Percentiles rank a stretch among this genome's conserved stretches.
Evolutionary conservation across 176 grass and related monocot species (phyloP).

Genomic region (Carex kokanica): DNA sequence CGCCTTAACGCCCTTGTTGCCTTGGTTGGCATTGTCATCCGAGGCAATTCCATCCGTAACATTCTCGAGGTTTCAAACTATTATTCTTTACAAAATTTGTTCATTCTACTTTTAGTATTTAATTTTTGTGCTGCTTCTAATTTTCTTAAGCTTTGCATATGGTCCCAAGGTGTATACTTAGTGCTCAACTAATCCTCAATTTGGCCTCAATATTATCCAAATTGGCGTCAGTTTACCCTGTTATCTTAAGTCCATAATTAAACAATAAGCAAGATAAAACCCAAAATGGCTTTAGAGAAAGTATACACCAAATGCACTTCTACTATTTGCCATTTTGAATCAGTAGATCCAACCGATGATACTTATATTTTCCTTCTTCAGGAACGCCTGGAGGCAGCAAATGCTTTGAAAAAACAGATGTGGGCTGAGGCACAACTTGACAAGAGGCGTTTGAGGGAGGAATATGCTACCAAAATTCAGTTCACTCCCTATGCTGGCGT

Average conservation of each 20-base stretch:
- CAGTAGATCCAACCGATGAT: background rate
- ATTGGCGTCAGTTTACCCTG: background rate
- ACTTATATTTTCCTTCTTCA: slow-evolving; percentile 27
- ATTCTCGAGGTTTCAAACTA: slow-evolving; percentile 40
- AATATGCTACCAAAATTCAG: slow-evolving; percentile 53
- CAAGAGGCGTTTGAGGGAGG: slow-evolving; percentile 81
- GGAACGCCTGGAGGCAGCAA: slow-evolving; percentile 94
- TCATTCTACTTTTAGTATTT: background rate
- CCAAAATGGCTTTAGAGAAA: background rate
- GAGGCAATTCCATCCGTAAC: slow-evolving; percentile 72
- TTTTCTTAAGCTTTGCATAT: background rate
- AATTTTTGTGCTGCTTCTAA: background rate
- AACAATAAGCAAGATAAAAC: background rate
- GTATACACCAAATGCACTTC: background rate
- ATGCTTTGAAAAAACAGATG: slow-evolving; percentile 95
- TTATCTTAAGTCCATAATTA: background rate
- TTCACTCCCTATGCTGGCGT: slow-evolving; percentile 40
- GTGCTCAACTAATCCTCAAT: background rate
- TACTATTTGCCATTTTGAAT: background rate
- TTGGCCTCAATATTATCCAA: background rate
- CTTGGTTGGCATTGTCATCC: slow-evolving; percentile 64
- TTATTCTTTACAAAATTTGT: background rate
- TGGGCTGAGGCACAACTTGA: slow-evolving; percentile 94
- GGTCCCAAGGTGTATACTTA: background rate
- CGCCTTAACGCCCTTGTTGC: slow-evolving; percentile 77